Base-by-base conservation (phyloP, 2,329 filamentous ascomycete species). In the Diaporthe capsici region DNA sequence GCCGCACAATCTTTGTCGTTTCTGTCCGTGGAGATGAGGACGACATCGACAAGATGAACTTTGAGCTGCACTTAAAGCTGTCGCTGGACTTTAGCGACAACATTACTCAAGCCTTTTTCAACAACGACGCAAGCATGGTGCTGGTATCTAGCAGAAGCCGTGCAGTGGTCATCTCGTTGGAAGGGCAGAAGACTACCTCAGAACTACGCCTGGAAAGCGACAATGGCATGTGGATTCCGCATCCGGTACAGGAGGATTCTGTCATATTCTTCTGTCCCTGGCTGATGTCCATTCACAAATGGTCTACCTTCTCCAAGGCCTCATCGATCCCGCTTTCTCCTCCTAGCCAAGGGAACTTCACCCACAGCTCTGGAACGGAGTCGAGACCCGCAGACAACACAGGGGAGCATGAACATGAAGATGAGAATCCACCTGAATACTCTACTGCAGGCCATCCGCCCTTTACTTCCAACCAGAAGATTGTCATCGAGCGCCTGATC, bases 281-380 rank as follows among this genome's bases (percentile, higher is more conserved):
- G 49, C 49, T 28, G 0, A 10, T 53, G n/a, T 0, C 12, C 49
- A 53, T 53, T 9, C 1, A 53, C n/a, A 1, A 25, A 25, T 53
- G n/a, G 22, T 0, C 49, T 1, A 28, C 49, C 6, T 3, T 53
- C 2, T 53, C 49, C n/a, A 15, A 25, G 3, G 2, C n/a, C 1
- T 1, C n/a, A 15, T 53, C 49, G 0, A 53, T 13, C n/a, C 0
- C 49, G 0, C 1, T 53, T 25, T 0, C 8, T 53, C 9, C 49
- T 53, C 49, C 49, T 6, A 25, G n/a, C 10, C n/a, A 53, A 25
- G n/a, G 13, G 1, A 53, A 15, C n/a, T 53, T 53, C 25, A 57
- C 12, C 25, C 15, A 55, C 53, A 17, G 25, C 2, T 1, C 15
- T 20, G 53, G 15, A 17, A 55, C 3, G 25, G 25, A 31, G 2